A percentile compares a stretch with the other conserved stretches of the same genome.
phyloP scores from a whole-genome alignment of 805 yeast species.

The Saccharomycopsis sp. region DNA sequence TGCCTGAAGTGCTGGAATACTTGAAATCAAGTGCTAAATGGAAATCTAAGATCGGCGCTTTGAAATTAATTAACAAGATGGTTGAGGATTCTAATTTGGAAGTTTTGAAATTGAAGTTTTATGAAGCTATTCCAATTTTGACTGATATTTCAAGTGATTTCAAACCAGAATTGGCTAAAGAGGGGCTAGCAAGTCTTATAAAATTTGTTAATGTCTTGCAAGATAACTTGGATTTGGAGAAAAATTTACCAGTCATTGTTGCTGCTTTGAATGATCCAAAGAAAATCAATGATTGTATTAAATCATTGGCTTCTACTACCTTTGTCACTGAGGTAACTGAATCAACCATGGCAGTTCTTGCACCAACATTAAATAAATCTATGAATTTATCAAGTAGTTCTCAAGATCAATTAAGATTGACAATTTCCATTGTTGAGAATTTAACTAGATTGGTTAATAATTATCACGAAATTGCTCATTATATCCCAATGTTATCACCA shows the following conservation, averaged over 20 bases:
- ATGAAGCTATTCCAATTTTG: conserved; percentile 71
- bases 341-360: conserved; percentile 83
- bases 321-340: conserved; percentile 98
- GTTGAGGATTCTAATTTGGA: conserved; percentile 79
- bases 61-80: conserved; percentile 64
- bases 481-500: conserved; percentile 83
- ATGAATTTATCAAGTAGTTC: conserved; percentile 81
- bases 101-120: conserved; percentile 73
- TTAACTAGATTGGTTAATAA: conserved; percentile 92
- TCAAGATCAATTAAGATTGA: conserved; percentile 93
- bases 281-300: conserved; percentile 83
- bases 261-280: conserved; percentile 87
- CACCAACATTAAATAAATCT: conserved; percentile 88
- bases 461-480: conserved; percentile 82
- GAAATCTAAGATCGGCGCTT: conserved; percentile 81
- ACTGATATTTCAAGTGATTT: conserved; percentile 91
- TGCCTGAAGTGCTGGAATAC: conserved; percentile 55
- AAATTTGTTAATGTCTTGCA: conserved; percentile 64
- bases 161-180: conserved; percentile 90
- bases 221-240: conserved; percentile 87
- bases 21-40: conserved; percentile 83
- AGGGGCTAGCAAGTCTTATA: conserved; percentile 65
- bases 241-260: conserved; percentile 77
- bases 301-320: conserved; percentile 84
- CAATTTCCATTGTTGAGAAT: conserved; percentile 93